Percentiles rank a stretch among this genome's conserved stretches.
phyloP scores from a whole-genome alignment of 2,329 filamentous ascomycete genomes.

The Botrytis sinoallii region DNA sequence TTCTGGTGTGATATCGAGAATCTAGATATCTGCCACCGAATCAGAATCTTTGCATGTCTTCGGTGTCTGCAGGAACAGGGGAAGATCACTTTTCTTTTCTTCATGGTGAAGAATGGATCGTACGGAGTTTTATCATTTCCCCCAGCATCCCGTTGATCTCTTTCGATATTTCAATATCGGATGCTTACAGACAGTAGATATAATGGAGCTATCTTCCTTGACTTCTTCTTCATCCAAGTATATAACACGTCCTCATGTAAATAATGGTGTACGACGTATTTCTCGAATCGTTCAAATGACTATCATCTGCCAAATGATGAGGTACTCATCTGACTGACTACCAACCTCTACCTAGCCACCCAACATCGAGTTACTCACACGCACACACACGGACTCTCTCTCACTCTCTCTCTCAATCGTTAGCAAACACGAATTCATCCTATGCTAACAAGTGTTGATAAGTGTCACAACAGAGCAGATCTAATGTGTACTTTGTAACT shows the following conservation, averaged over 20 bases:
- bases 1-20: background rate
- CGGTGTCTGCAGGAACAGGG: slow-evolving; percentile 13
- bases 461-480: background rate
- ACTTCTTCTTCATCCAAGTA: background rate
- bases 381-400: background rate
- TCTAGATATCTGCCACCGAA: background rate
- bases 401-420: background rate
- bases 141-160: background rate
- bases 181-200: background rate
- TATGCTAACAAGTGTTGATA: too few species aligned
- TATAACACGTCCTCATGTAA: background rate
- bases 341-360: background rate
- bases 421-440: background rate
- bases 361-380: background rate
- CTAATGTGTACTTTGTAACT: background rate
- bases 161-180: background rate
- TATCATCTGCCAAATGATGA: background rate
- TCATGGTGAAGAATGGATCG: background rate
- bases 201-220: background rate
- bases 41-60: background rate
- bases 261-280: background rate
- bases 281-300: background rate
- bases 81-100: background rate
- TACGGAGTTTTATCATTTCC: background rate
- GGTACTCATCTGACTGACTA: background rate